Evolutionary conservation across 2,329 filamentous ascomycete genomes (phyloP).

Genomic region (Dothiorella sarmentorum): DNA sequence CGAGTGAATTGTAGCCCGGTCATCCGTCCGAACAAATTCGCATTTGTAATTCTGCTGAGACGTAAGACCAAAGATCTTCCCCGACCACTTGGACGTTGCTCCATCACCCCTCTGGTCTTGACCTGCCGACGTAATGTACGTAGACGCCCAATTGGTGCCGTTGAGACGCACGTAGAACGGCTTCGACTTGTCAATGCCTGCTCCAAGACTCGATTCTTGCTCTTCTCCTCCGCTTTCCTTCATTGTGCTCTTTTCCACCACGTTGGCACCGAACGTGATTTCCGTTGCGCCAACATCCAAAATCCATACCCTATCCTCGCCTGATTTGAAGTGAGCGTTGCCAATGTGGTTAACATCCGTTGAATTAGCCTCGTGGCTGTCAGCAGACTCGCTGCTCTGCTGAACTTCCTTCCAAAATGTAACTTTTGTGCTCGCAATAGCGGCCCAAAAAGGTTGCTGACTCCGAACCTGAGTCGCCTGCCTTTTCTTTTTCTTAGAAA

Average conservation of each 20-base stretch:
- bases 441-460: constrained; percentile 90
- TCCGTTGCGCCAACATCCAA: constrained; percentile 75
- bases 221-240: constrained; percentile 35
- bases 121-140: constrained; percentile 59
- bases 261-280: constrained; percentile 61
- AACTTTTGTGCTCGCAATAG: constrained; percentile 92
- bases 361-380: constrained; percentile 70
- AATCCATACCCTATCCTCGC: constrained; percentile 74
- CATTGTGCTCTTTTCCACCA: constrained; percentile 27
- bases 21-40: constrained; percentile 69
- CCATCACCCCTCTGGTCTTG: constrained; percentile 45
- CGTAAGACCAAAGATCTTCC: constrained; percentile 64
- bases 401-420: constrained; percentile 80
- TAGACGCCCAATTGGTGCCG: constrained; percentile 75
- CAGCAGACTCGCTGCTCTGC: constrained; percentile 71
- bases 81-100: constrained; percentile 60
- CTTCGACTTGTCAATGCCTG: constrained; percentile 64
- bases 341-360: constrained; percentile 75
- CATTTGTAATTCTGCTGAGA: constrained; percentile 74
- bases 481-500: constrained; percentile 78
- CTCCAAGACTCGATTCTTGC: constrained; percentile 34
- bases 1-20: constrained; percentile 64
- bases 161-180: constrained; percentile 78
- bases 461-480: constrained; percentile 88
- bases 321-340: constrained; percentile 67